phyloP scores from a whole-genome alignment of 1,139 yeast genomes.

The Candida dubliniensis region DNA sequence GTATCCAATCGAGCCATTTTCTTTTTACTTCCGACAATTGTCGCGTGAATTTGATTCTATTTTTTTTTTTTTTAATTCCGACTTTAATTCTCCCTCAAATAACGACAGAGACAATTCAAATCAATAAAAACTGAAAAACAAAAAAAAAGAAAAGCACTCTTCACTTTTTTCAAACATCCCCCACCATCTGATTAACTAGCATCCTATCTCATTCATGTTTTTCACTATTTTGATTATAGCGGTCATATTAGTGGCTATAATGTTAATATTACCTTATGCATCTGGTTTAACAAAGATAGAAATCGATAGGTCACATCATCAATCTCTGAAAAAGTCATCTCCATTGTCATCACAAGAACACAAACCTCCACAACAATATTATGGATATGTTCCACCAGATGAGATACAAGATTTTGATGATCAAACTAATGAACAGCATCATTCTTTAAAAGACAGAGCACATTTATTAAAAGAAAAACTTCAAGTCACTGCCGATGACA shows the following conservation, averaged over 20 bases:
- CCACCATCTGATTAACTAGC: neutral
- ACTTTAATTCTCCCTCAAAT: too few relatives aligned
- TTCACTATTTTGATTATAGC: slow-evolving; percentile 25
- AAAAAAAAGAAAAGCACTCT: neutral
- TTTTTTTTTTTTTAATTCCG: too few relatives aligned
- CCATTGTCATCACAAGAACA: slow-evolving; percentile 9
- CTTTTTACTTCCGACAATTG: too few relatives aligned
- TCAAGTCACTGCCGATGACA: slow-evolving; percentile 37
- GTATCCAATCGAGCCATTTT: too few relatives aligned
- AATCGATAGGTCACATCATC: slow-evolving; percentile 19
- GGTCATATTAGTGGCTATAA: slow-evolving; percentile 29
- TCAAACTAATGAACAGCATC: slow-evolving; percentile 13
- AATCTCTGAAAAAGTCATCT: slow-evolving; percentile 11
- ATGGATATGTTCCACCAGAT: slow-evolving; percentile 46
- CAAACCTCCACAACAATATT: slow-evolving; percentile 6
- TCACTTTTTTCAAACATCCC: neutral
- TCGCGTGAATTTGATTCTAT: too few relatives aligned
- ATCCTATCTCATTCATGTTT: slow-evolving; percentile 24
- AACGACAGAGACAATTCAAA: neutral
- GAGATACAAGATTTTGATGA: slow-evolving; percentile 19
- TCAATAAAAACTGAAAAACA: neutral
- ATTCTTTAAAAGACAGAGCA: slow-evolving; percentile 22
- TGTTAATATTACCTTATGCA: slow-evolving; percentile 37
- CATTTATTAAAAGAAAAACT: slow-evolving; percentile 33
- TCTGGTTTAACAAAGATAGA: slow-evolving; percentile 39